Percentiles rank a stretch among this genome's conserved stretches.
Conservation (phyloP, 1,284 basidiomycete genomes). For the Hemileia vastatrix region DNA sequence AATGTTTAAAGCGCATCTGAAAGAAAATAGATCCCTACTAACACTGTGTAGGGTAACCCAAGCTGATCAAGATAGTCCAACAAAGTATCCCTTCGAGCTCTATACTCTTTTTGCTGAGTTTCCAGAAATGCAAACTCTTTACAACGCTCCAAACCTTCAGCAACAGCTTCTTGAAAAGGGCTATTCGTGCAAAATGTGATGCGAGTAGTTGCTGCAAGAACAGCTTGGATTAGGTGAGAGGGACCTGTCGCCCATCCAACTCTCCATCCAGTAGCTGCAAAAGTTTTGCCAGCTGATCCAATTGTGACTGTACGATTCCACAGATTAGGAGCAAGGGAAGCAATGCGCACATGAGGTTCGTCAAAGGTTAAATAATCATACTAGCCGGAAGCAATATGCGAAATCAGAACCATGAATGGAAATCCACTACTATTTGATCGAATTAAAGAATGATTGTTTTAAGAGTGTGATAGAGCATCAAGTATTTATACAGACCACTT, state of each 20-base stretch:
- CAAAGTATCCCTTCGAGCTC: constrained; percentile 65
- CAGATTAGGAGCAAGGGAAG: constrained; percentile 70
- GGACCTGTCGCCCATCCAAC: constrained; percentile 74
- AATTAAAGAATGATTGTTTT: background rate
- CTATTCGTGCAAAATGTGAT: constrained; percentile 70
- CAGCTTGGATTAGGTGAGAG: constrained; percentile 67
- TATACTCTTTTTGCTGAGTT: constrained; percentile 67
- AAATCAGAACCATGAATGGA: background rate
- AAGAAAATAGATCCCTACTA: background rate
- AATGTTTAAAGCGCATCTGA: background rate
- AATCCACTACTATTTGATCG: background rate
- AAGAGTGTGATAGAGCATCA: background rate
- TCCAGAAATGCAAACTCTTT: constrained; percentile 65
- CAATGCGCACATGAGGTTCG: constrained; percentile 79
- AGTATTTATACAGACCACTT: constrained; percentile 60
- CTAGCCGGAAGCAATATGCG: constrained; percentile 31
- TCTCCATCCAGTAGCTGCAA: constrained; percentile 96
- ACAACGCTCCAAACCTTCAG: constrained; percentile 71
- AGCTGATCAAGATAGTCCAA: constrained; percentile 68
- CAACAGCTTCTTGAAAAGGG: constrained; percentile 64
- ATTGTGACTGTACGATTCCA: constrained; percentile 87
- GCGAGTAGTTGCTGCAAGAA: constrained; percentile 78
- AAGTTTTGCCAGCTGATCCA: constrained; percentile 66
- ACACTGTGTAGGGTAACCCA: constrained; percentile 61
- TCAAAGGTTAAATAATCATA: constrained; percentile 93